Conservation (phyloP, 306 rosid genomes). For the Mucuna pruriens region DNA sequence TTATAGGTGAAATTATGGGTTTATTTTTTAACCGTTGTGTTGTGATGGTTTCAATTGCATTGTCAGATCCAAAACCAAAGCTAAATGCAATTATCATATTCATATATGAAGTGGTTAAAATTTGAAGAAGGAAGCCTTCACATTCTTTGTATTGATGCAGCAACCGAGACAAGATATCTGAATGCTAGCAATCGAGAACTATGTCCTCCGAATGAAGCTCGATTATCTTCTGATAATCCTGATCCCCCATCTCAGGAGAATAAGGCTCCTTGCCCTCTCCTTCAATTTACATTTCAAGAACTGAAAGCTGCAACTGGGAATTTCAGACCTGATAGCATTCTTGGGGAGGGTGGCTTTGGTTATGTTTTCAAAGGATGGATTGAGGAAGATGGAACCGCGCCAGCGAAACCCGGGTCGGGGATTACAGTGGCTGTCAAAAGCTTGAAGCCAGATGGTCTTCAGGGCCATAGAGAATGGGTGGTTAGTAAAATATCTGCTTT, state of each 20-base stretch:
- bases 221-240: conserved; percentile 69
- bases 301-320: conserved; percentile 93
- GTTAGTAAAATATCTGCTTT: conserved; percentile 88
- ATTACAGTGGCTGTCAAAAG: conserved; percentile 93
- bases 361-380: conserved; percentile 98
- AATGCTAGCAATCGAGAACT: conserved; percentile 95
- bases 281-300: conserved; percentile 84
- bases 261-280: conserved; percentile 67
- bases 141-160: conserved; percentile 57
- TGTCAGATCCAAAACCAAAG: conserved; percentile 38
- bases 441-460: conserved; percentile 96
- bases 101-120: conserved; percentile 22
- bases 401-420: conserved; percentile 95
- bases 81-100: conserved; percentile 22
- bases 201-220: conserved; percentile 75
- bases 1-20: not conserved
- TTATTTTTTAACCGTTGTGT: not conserved
- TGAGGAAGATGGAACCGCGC: conserved; percentile 95
- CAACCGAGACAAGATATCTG: conserved; percentile 86
- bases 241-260: conserved; percentile 62
- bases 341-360: conserved; percentile 98
- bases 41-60: conserved; percentile 4
- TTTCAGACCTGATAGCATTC: conserved; percentile 98
- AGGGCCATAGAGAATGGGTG: conserved; percentile 99
- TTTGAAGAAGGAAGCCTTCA: conserved; percentile 37